A percentile compares a stretch with the other conserved stretches of the same genome.
phyloP scores from a whole-genome alignment of 257 asterid genomes.

The Lavandula angustifolia region DNA sequence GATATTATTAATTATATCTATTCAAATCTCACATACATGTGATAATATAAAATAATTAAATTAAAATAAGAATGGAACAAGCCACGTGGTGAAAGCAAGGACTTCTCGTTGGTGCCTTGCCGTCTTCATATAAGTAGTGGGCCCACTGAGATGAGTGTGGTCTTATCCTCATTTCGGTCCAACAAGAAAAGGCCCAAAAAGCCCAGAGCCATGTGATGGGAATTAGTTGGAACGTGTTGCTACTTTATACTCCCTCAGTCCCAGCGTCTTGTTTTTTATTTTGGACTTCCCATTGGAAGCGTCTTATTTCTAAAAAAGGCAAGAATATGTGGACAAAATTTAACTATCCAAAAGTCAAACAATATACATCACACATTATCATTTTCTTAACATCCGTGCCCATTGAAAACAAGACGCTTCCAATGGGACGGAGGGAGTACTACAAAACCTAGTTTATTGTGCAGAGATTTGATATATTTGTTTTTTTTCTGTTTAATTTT shows the following conservation, averaged over 20 bases:
- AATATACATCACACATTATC: too few species aligned
- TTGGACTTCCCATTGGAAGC: too few species aligned
- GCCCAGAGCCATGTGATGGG: conserved; percentile 34
- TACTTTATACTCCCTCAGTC: conserved; percentile 35
- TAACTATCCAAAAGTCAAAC: too few species aligned
- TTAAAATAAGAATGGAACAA: conserved; percentile 27
- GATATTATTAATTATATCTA: not conserved
- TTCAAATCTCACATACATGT: not conserved
- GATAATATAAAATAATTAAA: conserved; percentile 1
- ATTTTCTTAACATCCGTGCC: too few species aligned
- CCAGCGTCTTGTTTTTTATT: too few species aligned
- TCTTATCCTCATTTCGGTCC: conserved; percentile 36
- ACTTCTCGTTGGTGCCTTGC: conserved; percentile 41
- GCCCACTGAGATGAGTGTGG: conserved; percentile 35
- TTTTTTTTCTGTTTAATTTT: not conserved
- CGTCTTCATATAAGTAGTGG: conserved; percentile 37
- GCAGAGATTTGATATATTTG: too few species aligned
- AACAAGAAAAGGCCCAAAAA: conserved; percentile 42
- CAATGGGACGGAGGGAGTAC: too few species aligned
- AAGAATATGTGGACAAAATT: too few species aligned
- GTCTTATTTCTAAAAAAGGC: too few species aligned
- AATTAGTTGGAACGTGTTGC: conserved; percentile 43
- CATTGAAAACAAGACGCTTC: too few species aligned
- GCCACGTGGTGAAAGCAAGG: conserved; percentile 46
- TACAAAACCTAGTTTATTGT: not conserved